Evolutionary conservation across 2,329 filamentous ascomycete species (phyloP).

Genomic region (Xylariaceae sp.): DNA sequence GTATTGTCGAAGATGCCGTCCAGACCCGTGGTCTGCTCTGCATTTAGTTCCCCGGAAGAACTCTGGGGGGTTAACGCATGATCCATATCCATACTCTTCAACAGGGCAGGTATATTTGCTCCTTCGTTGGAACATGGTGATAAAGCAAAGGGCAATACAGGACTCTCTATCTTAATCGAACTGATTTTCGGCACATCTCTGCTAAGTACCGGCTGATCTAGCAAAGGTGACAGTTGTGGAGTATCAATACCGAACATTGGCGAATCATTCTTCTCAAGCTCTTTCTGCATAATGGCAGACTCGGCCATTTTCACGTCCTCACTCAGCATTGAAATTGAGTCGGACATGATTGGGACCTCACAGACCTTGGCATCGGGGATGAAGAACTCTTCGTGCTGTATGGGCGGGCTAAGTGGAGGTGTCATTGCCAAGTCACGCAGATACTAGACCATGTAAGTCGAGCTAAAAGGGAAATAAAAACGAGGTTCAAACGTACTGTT

Average conservation of each 20-base stretch:
- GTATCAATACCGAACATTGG: conserved; percentile 3
- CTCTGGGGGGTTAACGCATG: conserved; percentile 6
- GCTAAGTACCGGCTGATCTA: conserved; percentile 12
- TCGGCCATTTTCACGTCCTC: conserved; percentile 26
- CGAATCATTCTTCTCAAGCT: conserved; percentile 3
- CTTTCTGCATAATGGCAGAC: conserved; percentile 16
- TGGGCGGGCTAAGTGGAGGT: conserved; percentile 27
- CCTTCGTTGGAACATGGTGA: conserved; percentile 3
- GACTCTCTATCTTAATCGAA: conserved; percentile 27
- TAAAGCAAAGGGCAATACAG: conserved; percentile 22
- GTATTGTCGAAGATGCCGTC: conserved; percentile 16
- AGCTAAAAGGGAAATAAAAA: background rate
- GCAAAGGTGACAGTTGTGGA: conserved; percentile 11
- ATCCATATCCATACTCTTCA: conserved; percentile 21
- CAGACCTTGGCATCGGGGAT: conserved; percentile 24
- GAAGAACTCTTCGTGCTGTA: conserved; percentile 18
- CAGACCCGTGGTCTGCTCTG: background rate
- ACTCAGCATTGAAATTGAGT: conserved; percentile 26
- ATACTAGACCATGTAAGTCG: conserved; percentile 17
- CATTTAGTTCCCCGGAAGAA: background rate
- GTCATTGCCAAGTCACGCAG: conserved; percentile 22
- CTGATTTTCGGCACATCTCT: conserved; percentile 9
- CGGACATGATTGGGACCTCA: conserved; percentile 26
- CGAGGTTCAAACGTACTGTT: conserved; percentile 13
- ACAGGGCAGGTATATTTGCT: conserved; percentile 12